Evolutionary conservation across 2,329 filamentous ascomycete species (phyloP), one percentile per base, ranked within the genome.

Genomic region (Scedosporium apiospermum): DNA sequence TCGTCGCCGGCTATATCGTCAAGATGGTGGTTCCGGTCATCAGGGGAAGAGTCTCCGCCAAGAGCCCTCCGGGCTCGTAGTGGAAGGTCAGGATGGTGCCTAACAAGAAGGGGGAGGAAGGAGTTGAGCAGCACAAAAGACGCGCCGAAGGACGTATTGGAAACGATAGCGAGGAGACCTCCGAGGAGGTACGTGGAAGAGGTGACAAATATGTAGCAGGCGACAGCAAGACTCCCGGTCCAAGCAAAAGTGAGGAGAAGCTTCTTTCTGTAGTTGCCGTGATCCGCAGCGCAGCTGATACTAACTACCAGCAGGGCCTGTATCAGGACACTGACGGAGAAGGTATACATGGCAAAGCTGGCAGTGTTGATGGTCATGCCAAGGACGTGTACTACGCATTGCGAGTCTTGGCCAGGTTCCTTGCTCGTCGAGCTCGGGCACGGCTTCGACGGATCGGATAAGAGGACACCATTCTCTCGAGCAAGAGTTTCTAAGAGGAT

Each of bases 261-360:
- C 62, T 87, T 89, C 80, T 98, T 99, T 64, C 95, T 87, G 77
- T 93, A 95, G 68, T 85, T 88, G 65, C 95, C 95, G 75, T 98
- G 93, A 73, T 99, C 95, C 63, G 95, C 95, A 6, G 93, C 93
- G 62, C 91, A 95, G 70, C 92, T 96, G 80, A 99, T 96, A 71
- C 92, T 96, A 66, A 99, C 91, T 53, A 99, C 96, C 34, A 98
- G 78, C 30, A 98, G 76, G 1, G 93, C 90, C 73, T 99, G 95
- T 10, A 97, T 74, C 21, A 97, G 75, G 1, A 99, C 95, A 72
- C 91, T 96, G 70, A 96, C 80, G 63, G 92, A 96, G 75, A 99
- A 99, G 1, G 92, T 97, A 76, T 98, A 98, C 91, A 98, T 96
- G 72, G 92, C 93, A 74, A 98, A 97, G 74, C 90, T 96, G 42